Base-by-base conservation (phyloP, 257 asterid genomes). In the Datura wrightii region DNA sequence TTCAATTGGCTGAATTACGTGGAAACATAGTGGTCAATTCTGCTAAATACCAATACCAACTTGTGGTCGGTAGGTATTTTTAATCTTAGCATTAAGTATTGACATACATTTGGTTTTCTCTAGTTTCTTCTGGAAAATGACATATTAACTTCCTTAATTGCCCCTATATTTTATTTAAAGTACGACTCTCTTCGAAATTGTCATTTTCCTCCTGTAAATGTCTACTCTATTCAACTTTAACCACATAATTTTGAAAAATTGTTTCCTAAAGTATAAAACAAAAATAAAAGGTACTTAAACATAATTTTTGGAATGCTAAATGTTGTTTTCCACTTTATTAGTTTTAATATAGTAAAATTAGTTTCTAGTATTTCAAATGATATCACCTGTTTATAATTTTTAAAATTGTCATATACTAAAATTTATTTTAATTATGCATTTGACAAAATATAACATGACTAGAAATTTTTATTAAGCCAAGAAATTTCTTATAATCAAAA, bases 1-100 rank as follows among this genome's bases (percentile, higher is more conserved):
- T 8, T 42, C 10, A 31, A 86, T 79, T 83, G 88, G 88, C 46
- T 3, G 5, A 48, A 41, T 10, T 48, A 59, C 86, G 83, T 83
- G 82, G 34, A 34, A 54, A 69, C 52, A 0, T 48, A 50, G 14
- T 19, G 19, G 82, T 76, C 62, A 24, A 48, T 76, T 76, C 62
- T 76, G 14, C 37, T 41, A 48, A 24, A 16, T 50, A 50, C 62
- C 14, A 24, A 16, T 50, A 50, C 62, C 14, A 76, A 52, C 24
- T 50, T 76, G 19, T 48, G 31, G 46, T 50, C 3, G n/a, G 13
- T 31, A 8, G 62, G 52, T 50, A 52, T 31, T 7, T 52, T 76
- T 52, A 14, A 76, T 24, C 82, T 14, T 78, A 50, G 41, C 63
- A 54, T 31, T 7, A 50, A 10, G 63, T 52, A 24, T 10, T 24